Percentiles rank a stretch among this genome's conserved stretches.
Evolutionary conservation across 768 basidiomycete species (phyloP).

Genomic region (Podaxis rugospora): DNA sequence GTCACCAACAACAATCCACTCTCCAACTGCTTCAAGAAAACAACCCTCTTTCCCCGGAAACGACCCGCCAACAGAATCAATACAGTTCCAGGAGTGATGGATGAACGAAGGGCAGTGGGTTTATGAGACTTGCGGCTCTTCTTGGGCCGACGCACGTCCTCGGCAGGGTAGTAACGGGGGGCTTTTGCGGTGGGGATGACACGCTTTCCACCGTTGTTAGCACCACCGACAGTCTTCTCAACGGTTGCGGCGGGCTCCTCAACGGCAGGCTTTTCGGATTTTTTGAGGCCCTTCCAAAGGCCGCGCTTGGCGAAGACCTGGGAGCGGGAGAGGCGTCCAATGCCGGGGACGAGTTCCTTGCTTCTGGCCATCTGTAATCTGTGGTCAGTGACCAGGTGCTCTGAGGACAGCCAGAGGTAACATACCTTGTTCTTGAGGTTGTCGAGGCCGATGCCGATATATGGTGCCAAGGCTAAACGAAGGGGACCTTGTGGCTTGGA

Average conservation of each 20-base stretch:
- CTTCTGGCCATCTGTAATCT: constrained; percentile 70
- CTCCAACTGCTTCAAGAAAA: constrained; percentile 93
- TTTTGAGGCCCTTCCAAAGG: constrained; percentile 83
- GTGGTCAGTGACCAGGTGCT: constrained; percentile 15
- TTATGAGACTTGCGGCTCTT: constrained; percentile 85
- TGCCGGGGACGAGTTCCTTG: constrained; percentile 76
- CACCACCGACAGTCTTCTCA: constrained; percentile 83
- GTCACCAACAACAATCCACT: constrained; percentile 93
- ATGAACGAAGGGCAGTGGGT: constrained; percentile 72
- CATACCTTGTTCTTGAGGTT: constrained; percentile 49
- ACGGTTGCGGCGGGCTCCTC: constrained; percentile 57
- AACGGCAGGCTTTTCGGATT: constrained; percentile 60
- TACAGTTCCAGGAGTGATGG: constrained; percentile 92
- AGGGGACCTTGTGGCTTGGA: constrained; percentile 36
- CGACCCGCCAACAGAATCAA: constrained; percentile 96
- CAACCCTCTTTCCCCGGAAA: constrained; percentile 97
- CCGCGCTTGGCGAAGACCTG: constrained; percentile 77
- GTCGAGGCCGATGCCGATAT: constrained; percentile 46
- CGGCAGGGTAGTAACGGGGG: constrained; percentile 90
- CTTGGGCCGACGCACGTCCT: constrained; percentile 90
- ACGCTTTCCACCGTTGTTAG: constrained; percentile 88
- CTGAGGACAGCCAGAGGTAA: constrained; percentile 13
- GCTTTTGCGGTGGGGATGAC: constrained; percentile 83
- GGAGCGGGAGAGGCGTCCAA: constrained; percentile 82
- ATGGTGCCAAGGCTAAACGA: constrained; percentile 27